Evolutionary conservation across 1,139 yeast species (phyloP), one percentile per base, ranked within the genome.

Genomic region (Saccharomycopsis crataegensis): DNA sequence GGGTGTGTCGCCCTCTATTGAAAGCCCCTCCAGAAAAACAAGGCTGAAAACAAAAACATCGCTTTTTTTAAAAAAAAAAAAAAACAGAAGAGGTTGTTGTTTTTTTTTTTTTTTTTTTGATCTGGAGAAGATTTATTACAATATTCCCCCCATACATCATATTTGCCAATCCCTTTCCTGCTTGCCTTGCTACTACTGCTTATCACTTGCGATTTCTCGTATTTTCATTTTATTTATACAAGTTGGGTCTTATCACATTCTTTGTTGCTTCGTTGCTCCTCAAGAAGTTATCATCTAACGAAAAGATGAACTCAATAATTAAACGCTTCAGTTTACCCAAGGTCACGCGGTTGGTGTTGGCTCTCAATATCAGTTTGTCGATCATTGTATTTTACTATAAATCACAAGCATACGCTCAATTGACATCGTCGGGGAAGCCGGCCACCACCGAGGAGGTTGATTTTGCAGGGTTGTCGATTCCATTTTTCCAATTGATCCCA

Each of bases 401-500:
- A 53, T 60, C 42, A 31, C 33, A 43, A 37, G 49, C 22, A 4
- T 8, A 9, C 28, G 28, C 28, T 22, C 28, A 22, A 22, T 22
- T 22, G 11, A 17, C 6, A 36, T 32, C 16, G 17, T 31, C 22
- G 9, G n/a, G 12, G n/a, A 33, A 17, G 14, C 36, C n/a, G n/a
- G n/a, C 16, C 12, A 8, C 16, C 31, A n/a, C n/a, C n/a, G n/a
- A n/a, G n/a, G 38, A 32, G 42, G 7, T 46, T n/a, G 41, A 12
- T 32, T 46, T 4, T 32, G 17, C 45, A 28, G 22, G 14, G 51
- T 71, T 83, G 47, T 65, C 70, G 37, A 76, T 83, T 2, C 88
- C 96, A 1, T 73, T 76, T 54, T 63, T 89, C 53, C 91, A 87
- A 65, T 71, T 88, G 65, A 78, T 88, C 6, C 96, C 96, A 3